These are phyloP conservation scores for Arabidopsis suecica DNA, from an alignment of 345 rosid species.

Conservation along the genomic window DNA sequence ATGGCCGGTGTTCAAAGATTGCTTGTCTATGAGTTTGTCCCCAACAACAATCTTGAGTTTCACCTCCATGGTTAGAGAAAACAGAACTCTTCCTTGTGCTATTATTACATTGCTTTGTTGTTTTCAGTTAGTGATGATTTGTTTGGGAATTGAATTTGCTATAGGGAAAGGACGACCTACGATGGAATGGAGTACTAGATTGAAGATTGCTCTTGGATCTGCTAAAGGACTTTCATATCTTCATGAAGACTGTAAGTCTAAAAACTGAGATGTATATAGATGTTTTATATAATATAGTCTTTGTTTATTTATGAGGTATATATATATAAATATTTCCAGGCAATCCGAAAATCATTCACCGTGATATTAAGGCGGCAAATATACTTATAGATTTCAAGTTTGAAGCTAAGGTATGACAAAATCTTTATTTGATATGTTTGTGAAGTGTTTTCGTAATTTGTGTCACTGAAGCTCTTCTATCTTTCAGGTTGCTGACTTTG, in stretches of 20 bases:
- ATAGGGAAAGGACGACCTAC: slow-evolving; percentile 75
- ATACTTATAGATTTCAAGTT: slow-evolving; percentile 82
- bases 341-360: slow-evolving; percentile 91
- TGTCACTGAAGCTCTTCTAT: slow-evolving; percentile 5
- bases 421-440: neutral
- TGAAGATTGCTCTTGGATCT: slow-evolving; percentile 85
- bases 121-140: neutral
- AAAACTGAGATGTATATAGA: neutral
- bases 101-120: slow-evolving; percentile 19
- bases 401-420: slow-evolving; percentile 73
- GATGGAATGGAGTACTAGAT: slow-evolving; percentile 77
- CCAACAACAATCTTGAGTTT: slow-evolving; percentile 63
- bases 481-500: slow-evolving; percentile 73
- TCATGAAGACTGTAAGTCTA: slow-evolving; percentile 88
- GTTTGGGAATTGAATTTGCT: slow-evolving; percentile 18
- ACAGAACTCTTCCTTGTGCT: neutral
- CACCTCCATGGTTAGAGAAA: slow-evolving; percentile 65
- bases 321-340: slow-evolving; percentile 51
- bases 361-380: slow-evolving; percentile 90
- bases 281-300: neutral
- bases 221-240: slow-evolving; percentile 95
- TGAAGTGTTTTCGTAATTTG: slow-evolving; percentile 2
- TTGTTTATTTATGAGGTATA: slow-evolving; percentile 1
- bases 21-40: slow-evolving; percentile 78
- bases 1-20: slow-evolving; percentile 55